Evolutionary conservation across 169 alveolate genomes (phyloP).

Genomic region (Plasmodium vivax): DNA sequence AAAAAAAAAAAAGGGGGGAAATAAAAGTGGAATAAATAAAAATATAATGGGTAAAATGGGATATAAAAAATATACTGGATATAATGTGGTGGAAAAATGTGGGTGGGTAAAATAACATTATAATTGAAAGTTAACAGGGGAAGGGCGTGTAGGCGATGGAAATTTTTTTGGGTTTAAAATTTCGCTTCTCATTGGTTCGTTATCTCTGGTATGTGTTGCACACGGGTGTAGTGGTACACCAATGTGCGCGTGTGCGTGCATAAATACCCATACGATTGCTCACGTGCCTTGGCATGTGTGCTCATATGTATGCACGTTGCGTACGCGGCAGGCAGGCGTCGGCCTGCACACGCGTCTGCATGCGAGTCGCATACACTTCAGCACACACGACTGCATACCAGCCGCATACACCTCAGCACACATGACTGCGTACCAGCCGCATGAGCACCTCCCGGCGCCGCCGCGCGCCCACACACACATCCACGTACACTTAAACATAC

Average conservation of each 20-base stretch:
- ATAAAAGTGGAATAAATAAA: not conserved
- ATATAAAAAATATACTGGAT: not conserved
- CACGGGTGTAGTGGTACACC: not conserved
- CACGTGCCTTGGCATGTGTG: not conserved
- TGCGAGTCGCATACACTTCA: not conserved
- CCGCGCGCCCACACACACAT: not conserved
- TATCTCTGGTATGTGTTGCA: not conserved
- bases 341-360: not conserved
- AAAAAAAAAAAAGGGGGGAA: not conserved
- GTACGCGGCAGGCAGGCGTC: not conserved
- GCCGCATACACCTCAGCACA: not conserved
- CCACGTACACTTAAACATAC: not conserved
- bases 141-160: not conserved
- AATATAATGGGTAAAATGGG: not conserved
- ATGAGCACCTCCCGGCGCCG: not conserved
- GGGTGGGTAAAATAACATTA: slow-evolving; percentile 5
- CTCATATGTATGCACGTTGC: not conserved
- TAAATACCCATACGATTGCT: slow-evolving; percentile 12
- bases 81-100: not conserved
- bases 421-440: not conserved
- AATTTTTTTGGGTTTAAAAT: slow-evolving; percentile 15
- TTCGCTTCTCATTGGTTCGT: slow-evolving; percentile 8
- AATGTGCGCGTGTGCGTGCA: slow-evolving; percentile 15
- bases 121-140: slow-evolving; percentile 38
- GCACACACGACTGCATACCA: not conserved